Evolutionary conservation across 2,329 filamentous ascomycete species (phyloP).

Genomic region (Kalmusia sp.): DNA sequence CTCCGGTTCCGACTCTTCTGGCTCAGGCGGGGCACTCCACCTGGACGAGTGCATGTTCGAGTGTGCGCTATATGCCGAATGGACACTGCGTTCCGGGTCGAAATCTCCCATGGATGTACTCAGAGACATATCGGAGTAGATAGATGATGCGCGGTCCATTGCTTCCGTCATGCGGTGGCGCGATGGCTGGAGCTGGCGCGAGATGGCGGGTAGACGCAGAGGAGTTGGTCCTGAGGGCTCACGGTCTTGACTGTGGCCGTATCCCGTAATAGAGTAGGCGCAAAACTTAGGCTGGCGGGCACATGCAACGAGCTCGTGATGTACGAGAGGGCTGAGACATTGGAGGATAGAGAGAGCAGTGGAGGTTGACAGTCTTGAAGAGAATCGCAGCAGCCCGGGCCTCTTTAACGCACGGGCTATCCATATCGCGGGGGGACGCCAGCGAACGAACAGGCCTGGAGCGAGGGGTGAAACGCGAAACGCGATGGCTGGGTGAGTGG

Average conservation of each 20-base stretch:
- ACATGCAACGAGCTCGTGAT: conserved; percentile 46
- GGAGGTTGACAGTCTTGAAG: conserved; percentile 14
- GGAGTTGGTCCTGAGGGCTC: too few species aligned
- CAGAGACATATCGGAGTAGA: conserved; percentile 47
- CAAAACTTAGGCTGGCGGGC: conserved; percentile 31
- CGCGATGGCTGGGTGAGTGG: conserved; percentile 37
- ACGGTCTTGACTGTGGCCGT: too few species aligned
- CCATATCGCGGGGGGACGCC: conserved; percentile 13
- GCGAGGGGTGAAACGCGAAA: conserved; percentile 37
- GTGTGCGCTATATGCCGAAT: conserved; percentile 56
- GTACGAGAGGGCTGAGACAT: conserved; percentile 28
- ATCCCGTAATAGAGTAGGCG: conserved; percentile 26
- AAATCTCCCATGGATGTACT: conserved; percentile 48
- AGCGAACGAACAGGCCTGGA: conserved; percentile 29
- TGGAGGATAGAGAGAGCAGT: too few species aligned
- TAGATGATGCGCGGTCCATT: conserved; percentile 41
- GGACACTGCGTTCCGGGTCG: conserved; percentile 46
- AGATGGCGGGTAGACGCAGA: conserved; percentile 13
- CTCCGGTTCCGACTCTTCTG: conserved; percentile 54
- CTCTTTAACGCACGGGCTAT: conserved; percentile 7
- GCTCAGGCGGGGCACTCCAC: conserved; percentile 43
- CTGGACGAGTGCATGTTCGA: conserved; percentile 67
- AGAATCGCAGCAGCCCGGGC: not conserved
- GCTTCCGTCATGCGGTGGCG: conserved; percentile 34
- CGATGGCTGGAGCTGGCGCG: conserved; percentile 11